These are phyloP conservation scores for Atkinsonella hypoxylon DNA, from an alignment of 2,329 filamentous ascomycete genomes.

Conservation along the genomic window DNA sequence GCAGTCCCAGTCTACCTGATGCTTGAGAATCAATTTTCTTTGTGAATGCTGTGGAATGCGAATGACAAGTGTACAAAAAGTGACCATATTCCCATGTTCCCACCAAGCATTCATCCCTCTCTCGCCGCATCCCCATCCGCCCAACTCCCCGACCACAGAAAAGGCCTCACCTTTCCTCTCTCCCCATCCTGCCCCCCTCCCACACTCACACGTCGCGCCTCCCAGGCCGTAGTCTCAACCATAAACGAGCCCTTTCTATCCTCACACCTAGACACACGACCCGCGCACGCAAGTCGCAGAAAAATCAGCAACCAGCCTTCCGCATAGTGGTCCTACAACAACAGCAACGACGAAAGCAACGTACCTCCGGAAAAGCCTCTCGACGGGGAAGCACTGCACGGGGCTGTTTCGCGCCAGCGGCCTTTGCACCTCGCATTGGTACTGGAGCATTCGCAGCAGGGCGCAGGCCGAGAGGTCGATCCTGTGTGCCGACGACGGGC, in stretches of 20 bases:
- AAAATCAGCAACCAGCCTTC: no score
- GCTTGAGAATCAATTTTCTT: background rate
- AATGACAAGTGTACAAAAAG: background rate
- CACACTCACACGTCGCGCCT: slow-evolving; percentile 19
- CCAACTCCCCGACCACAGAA: slow-evolving; percentile 24
- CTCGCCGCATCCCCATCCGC: slow-evolving; percentile 19
- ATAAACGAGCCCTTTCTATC: slow-evolving; percentile 45
- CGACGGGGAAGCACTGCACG: slow-evolving; percentile 44
- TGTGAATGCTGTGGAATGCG: background rate
- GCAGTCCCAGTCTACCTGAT: slow-evolving; percentile 14
- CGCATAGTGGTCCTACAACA: no score
- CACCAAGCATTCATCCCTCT: slow-evolving; percentile 3
- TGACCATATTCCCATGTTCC: background rate
- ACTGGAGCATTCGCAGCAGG: slow-evolving; percentile 47
- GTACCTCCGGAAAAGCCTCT: slow-evolving; percentile 49
- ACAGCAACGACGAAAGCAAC: no score
- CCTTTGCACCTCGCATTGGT: slow-evolving; percentile 42
- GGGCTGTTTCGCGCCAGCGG: slow-evolving; percentile 32
- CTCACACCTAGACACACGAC: slow-evolving; percentile 48
- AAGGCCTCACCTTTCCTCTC: slow-evolving; percentile 11
- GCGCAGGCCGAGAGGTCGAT: slow-evolving; percentile 44
- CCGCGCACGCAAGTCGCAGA: no score
- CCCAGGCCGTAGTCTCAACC: slow-evolving; percentile 54
- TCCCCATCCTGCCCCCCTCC: background rate
- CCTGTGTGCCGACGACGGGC: slow-evolving; percentile 19